Percentiles rank a stretch among this genome's conserved stretches.
Conservation (phyloP, 202 grass and related monocot species). For the Bolboschoenoplectus hybrid region DNA sequence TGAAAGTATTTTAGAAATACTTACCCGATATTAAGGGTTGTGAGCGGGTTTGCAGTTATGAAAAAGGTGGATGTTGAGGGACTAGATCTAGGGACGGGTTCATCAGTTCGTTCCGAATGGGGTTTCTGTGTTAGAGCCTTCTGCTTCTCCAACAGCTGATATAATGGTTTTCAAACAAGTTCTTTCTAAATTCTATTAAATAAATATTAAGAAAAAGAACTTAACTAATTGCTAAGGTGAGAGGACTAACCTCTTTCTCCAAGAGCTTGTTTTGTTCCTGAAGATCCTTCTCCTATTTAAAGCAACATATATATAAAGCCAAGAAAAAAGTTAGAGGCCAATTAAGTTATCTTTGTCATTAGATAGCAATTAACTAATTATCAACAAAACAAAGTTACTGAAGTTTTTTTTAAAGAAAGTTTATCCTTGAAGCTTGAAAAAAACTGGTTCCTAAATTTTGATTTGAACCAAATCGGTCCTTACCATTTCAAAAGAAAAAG, state of each 20-base stretch:
- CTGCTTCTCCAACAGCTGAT: conserved; percentile 62
- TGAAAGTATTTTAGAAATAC: not conserved
- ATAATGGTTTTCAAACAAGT: conserved; percentile 29
- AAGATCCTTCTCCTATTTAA: conserved; percentile 60
- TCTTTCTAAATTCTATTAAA: conserved; percentile 7
- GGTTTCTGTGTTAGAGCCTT: conserved; percentile 39
- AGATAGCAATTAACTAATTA: not conserved
- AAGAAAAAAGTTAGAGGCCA: not conserved
- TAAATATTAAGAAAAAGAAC: not conserved
- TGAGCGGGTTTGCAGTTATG: conserved; percentile 33
- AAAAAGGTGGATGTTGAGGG: conserved; percentile 53
- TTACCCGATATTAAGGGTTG: conserved; percentile 56
- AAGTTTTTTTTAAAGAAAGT: too few species aligned
- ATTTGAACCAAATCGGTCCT: too few species aligned
- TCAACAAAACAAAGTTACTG: not conserved
- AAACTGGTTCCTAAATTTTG: too few species aligned
- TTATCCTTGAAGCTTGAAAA: too few species aligned
- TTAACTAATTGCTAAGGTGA: conserved; percentile 2
- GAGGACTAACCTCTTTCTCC: conserved; percentile 62
- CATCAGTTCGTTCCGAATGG: conserved; percentile 44
- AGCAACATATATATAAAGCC: conserved; percentile 9
- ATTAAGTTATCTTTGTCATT: not conserved
- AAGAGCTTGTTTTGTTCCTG: conserved; percentile 71
- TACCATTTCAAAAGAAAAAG: too few species aligned
- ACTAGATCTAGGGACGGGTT: conserved; percentile 40